phyloP scores from a whole-genome alignment of 176 grass and related monocot species.

The Leersia perrieri region DNA sequence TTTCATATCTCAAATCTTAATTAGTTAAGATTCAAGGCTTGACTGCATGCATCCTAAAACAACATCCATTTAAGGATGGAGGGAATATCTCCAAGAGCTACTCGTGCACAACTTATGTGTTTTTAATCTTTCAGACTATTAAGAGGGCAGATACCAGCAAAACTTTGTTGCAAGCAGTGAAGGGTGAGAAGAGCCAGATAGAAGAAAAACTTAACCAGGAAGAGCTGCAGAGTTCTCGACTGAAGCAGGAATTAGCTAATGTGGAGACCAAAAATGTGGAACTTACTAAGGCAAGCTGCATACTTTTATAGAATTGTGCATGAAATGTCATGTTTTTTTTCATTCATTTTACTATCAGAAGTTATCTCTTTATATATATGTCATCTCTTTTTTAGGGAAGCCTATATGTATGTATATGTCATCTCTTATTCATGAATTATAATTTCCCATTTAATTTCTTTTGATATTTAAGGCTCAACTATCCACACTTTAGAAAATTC shows the following conservation, averaged over 20 bases:
- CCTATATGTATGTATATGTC: neutral
- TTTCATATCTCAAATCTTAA: neutral
- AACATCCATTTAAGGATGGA: neutral
- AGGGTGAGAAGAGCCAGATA: constrained; percentile 58
- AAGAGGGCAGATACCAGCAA: constrained; percentile 52
- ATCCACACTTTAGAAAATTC: neutral
- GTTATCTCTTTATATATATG: neutral
- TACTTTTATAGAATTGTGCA: neutral
- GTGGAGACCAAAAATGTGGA: constrained; percentile 65
- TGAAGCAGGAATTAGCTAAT: constrained; percentile 77
- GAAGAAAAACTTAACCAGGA: constrained; percentile 71
- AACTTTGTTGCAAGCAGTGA: constrained; percentile 43
- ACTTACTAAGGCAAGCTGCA: constrained; percentile 69
- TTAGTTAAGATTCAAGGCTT: neutral
- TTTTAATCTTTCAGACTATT: constrained; percentile 43
- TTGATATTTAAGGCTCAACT: neutral
- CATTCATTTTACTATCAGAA: constrained; percentile 10
- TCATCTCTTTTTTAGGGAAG: too few relatives aligned
- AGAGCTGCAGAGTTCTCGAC: constrained; percentile 51
- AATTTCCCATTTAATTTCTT: neutral
- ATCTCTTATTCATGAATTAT: neutral
- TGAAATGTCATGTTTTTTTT: neutral
- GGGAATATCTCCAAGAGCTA: neutral
- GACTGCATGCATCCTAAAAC: neutral
- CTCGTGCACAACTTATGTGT: neutral